These are phyloP conservation scores for Beta lomatogona DNA, from an alignment of 179 eudicot species.

Conservation along the genomic window DNA sequence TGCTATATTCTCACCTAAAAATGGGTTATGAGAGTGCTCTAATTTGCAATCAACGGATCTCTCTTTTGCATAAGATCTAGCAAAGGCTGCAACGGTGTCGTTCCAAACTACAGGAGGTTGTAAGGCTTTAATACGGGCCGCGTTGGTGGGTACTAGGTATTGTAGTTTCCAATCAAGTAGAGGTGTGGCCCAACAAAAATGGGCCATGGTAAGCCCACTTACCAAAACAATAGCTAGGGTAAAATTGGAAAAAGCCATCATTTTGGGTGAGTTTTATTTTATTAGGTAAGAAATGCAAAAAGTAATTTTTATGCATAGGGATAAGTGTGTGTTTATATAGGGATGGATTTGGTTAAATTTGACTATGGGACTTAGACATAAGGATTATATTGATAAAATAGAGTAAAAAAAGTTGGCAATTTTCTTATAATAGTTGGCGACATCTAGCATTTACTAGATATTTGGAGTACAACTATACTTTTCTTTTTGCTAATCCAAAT, in stretches of 20 bases:
- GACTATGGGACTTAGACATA: background rate
- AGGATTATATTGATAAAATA: background rate
- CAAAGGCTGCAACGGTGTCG: constrained; percentile 11
- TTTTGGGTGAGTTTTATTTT: background rate
- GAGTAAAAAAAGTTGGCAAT: background rate
- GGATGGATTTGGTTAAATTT: background rate
- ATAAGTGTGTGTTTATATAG: background rate
- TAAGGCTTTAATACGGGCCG: background rate
- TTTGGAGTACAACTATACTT: background rate
- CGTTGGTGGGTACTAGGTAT: constrained; percentile 2
- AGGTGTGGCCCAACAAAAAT: background rate
- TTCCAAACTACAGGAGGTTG: constrained; percentile 22
- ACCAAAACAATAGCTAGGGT: constrained; percentile 25
- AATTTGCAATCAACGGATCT: constrained; percentile 23
- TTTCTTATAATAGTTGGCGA: background rate
- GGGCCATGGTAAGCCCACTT: constrained; percentile 3
- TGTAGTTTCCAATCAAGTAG: background rate
- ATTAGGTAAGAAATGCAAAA: background rate
- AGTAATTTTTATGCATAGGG: background rate
- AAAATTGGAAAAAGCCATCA: constrained; percentile 3
- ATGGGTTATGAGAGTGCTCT: background rate
- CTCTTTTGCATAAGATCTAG: constrained; percentile 14
- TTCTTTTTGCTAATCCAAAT: background rate
- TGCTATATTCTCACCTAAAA: constrained; percentile 41
- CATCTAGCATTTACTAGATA: background rate